Base-by-base conservation (phyloP, 2,329 filamentous ascomycete genomes). In the Hypoxylon sp. region DNA sequence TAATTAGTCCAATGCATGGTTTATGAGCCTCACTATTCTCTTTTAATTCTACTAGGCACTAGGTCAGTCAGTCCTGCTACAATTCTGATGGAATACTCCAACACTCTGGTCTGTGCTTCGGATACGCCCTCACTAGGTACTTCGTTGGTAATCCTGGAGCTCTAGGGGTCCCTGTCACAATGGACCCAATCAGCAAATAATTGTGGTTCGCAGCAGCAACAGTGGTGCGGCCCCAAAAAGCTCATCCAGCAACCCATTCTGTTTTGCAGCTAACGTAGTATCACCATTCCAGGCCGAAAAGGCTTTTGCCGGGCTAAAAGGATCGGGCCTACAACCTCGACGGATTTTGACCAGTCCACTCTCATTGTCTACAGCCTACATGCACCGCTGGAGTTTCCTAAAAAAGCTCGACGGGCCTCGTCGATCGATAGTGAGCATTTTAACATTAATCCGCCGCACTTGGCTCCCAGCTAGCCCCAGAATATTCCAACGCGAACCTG, bases 241-340 rank as follows among this genome's bases (percentile, higher is more conserved):
- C 59, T 65, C 67, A 64, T 68, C 58, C 50, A 70, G 59, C 59
- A 66, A 66, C 54, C 48, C 48, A 50, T 54, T 71, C 64, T 72
- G 66, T 69, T 62, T 66, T 69, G 72, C 64, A 74, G 70, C 64
- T 58, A 70, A 71, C 60, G 70, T 72, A 59, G 70, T 67, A 73
- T 72, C 68, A 61, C 57, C 62, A 35, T 59, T 54, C 52, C 52
- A 50, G 39, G 39, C 60, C 46, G 69, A 66, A 67, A 63, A 58
- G 66, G 59, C 63, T 70, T 71, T 68, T 64, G 67, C 63, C 69
- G 70, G 70, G 66, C 62, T 71, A 72, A 67, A 70, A 67, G 58
- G 64, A 69, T 68, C 70, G 70, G 70, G 50, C 70, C 67, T 69
- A 67, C 58, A 63, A 62, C 61, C 63, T 69, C 57, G 59, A 59